Percentiles rank a stretch among this genome's conserved stretches.
Evolutionary conservation across 306 rosid genomes (phyloP).

Genomic region (Alnus rubra): DNA sequence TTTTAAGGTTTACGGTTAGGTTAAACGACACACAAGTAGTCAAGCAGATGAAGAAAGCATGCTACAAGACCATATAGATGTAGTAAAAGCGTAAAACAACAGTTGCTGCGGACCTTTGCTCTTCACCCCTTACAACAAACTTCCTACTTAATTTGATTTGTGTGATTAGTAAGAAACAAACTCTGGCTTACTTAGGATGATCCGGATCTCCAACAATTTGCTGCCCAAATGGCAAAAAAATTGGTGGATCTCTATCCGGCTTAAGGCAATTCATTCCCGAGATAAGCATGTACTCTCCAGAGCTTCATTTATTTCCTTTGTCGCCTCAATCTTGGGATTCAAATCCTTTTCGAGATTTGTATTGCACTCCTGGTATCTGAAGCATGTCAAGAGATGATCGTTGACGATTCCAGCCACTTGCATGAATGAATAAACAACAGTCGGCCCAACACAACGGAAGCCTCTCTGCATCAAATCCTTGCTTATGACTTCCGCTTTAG

Average conservation of each 20-base stretch:
- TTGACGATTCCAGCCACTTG: conserved; percentile 83
- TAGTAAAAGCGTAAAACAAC: conserved; percentile 5
- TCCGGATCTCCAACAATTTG: too few relatives aligned
- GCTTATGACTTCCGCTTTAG: conserved; percentile 83
- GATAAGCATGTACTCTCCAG: conserved; percentile 32
- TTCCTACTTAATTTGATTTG: conserved; percentile 20
- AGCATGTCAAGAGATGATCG: conserved; percentile 75
- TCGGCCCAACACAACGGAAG: conserved; percentile 94
- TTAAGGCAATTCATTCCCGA: conserved; percentile 14
- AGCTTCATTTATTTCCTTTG: conserved; percentile 31
- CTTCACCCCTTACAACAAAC: background rate
- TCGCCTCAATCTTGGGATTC: conserved; percentile 37
- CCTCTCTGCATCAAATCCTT: conserved; percentile 94
- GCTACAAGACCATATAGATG: conserved; percentile 18
- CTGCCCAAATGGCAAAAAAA: too few relatives aligned
- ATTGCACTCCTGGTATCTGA: conserved; percentile 58
- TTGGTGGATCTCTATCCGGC: too few relatives aligned
- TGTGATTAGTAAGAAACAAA: conserved; percentile 29
- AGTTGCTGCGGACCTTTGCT: conserved; percentile 4
- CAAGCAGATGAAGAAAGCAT: conserved; percentile 17
- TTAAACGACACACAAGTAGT: conserved; percentile 30
- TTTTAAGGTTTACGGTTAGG: conserved; percentile 41
- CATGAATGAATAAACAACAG: conserved; percentile 85
- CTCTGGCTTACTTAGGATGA: background rate
- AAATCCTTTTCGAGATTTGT: conserved; percentile 27